phyloP scores from a whole-genome alignment of 768 basidiomycete genomes.

The Rhizopogon rudus region DNA sequence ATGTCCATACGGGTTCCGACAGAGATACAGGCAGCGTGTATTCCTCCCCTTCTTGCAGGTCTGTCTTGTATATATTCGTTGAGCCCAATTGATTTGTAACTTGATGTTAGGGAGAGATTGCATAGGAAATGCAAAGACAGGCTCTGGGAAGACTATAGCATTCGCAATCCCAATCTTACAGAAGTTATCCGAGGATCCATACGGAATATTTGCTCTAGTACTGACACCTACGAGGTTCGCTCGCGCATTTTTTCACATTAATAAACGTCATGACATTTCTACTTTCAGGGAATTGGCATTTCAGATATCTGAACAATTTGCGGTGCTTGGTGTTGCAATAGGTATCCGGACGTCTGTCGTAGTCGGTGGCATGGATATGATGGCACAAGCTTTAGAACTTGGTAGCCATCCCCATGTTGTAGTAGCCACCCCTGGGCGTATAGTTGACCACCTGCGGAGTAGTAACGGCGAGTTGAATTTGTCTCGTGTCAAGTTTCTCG shows the following conservation, averaged over 20 bases:
- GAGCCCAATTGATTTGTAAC: not conserved
- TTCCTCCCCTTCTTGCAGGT: conserved; percentile 82
- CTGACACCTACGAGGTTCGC: conserved; percentile 90
- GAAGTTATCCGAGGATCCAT: conserved; percentile 81
- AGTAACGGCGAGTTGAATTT: conserved; percentile 76
- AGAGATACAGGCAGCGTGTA: conserved; percentile 85
- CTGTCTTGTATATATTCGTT: conserved; percentile 5
- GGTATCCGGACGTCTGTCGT: conserved; percentile 83
- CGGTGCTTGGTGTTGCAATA: conserved; percentile 78
- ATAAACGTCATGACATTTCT: not conserved
- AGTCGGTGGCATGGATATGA: conserved; percentile 99
- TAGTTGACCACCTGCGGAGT: conserved; percentile 86
- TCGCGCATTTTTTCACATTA: not conserved
- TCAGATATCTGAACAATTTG: conserved; percentile 95
- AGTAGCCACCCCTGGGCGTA: conserved; percentile 92
- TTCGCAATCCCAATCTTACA: conserved; percentile 96
- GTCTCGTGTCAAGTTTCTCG: conserved; percentile 80
- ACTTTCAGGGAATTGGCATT: conserved; percentile 84
- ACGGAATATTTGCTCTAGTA: conserved; percentile 90
- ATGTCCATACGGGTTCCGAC: conserved; percentile 90
- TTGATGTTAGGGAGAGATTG: conserved; percentile 78
- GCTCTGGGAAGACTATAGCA: conserved; percentile 96
- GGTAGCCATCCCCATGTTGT: conserved; percentile 85
- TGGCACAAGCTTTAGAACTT: conserved; percentile 86
- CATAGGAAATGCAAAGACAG: conserved; percentile 97